phyloP scores from a whole-genome alignment of 106 monocot species.

The Dendrobium nobile region DNA sequence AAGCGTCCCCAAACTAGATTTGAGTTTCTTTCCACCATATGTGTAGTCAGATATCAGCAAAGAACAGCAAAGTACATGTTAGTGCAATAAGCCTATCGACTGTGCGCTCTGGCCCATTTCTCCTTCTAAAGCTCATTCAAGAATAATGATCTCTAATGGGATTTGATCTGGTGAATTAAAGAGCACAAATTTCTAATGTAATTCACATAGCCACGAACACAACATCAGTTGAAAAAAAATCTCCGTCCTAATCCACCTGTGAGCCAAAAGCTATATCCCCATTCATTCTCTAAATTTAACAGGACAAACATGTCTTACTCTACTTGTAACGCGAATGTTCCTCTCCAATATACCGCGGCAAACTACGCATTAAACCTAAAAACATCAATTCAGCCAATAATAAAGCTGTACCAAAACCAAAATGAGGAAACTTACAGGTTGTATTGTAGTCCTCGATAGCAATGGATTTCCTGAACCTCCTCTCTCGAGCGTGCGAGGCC shows the following conservation, averaged over 20 bases:
- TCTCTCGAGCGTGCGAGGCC: slow-evolving; percentile 57
- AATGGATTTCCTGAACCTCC: slow-evolving; percentile 50
- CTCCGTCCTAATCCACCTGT: background rate
- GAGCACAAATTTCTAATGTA: too few relatives aligned
- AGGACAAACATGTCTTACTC: background rate
- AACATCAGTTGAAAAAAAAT: background rate
- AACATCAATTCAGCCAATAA: background rate
- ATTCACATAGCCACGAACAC: too few relatives aligned
- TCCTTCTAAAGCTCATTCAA: too few relatives aligned
- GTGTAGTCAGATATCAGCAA: too few relatives aligned
- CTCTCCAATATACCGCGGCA: background rate
- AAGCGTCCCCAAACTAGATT: too few relatives aligned
- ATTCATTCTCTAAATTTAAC: background rate
- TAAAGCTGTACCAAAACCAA: background rate
- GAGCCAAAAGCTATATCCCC: background rate
- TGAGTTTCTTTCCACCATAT: too few relatives aligned
- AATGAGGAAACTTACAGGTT: slow-evolving; percentile 31
- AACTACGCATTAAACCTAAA: background rate
- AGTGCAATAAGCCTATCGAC: too few relatives aligned
- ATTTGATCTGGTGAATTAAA: too few relatives aligned
- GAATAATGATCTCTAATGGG: too few relatives aligned
- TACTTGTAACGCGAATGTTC: background rate
- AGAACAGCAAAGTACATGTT: too few relatives aligned
- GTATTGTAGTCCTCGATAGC: slow-evolving; percentile 63
- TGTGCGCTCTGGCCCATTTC: too few relatives aligned